Evolutionary conservation across 2,329 filamentous ascomycete species (phyloP).

Genomic region (Penicillium sclerotiorum): DNA sequence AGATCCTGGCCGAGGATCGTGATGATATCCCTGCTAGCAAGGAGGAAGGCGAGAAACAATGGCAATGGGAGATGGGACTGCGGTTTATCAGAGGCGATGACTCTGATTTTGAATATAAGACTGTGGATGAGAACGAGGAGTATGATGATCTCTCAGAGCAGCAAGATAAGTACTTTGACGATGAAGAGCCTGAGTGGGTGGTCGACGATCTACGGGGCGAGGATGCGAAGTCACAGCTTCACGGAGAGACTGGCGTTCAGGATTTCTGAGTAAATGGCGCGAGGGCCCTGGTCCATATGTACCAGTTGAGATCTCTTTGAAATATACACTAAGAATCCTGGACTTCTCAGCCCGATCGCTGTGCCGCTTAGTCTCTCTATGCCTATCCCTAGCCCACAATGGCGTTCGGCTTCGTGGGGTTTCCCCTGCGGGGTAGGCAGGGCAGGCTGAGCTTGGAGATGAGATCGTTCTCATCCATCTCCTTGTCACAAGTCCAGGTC

Average conservation of each 20-base stretch:
- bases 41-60: slow-evolving; percentile 68
- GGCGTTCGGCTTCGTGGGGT: no score
- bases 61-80: slow-evolving; percentile 71
- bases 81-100: slow-evolving; percentile 77
- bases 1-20: slow-evolving; percentile 61
- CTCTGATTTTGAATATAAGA: slow-evolving; percentile 74
- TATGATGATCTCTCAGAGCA: slow-evolving; percentile 67
- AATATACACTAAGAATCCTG: no score
- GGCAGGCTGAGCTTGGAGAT: no score
- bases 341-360: no score
- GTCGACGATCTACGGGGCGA: slow-evolving; percentile 47
- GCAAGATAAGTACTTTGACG: slow-evolving; percentile 79
- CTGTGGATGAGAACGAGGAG: slow-evolving; percentile 71
- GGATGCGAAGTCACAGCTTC: slow-evolving; percentile 28
- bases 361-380: no score
- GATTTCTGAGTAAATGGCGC: slow-evolving; percentile 61
- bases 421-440: no score
- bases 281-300: neutral
- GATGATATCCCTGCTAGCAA: slow-evolving; percentile 61
- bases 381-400: no score
- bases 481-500: no score
- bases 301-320: neutral
- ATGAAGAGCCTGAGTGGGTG: slow-evolving; percentile 71
- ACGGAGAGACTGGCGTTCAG: slow-evolving; percentile 71
- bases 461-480: no score